Evolutionary conservation across 2,329 filamentous ascomycete species (phyloP).

Genomic region (Neurospora sp.): DNA sequence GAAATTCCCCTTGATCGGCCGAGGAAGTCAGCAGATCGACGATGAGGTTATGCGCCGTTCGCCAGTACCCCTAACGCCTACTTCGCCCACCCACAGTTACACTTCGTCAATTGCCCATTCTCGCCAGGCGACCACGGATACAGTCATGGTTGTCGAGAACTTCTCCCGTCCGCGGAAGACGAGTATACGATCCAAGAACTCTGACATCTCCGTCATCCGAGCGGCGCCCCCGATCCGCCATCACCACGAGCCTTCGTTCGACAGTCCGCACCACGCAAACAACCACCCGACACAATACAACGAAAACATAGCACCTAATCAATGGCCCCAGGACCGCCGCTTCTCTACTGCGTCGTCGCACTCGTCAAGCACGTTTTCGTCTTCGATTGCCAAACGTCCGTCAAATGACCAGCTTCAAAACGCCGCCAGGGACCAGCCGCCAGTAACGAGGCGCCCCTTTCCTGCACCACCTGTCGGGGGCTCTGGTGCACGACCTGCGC

Average conservation of each 20-base stretch:
- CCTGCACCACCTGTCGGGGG: neutral
- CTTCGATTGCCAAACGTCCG: conserved; percentile 31
- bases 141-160: conserved; percentile 36
- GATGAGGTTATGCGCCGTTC: conserved; percentile 10
- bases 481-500: conserved; percentile 1
- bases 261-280: neutral
- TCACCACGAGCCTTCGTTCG: conserved; percentile 15
- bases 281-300: conserved; percentile 1
- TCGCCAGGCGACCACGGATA: conserved; percentile 21
- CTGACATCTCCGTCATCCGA: neutral
- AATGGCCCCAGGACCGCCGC: conserved; percentile 32
- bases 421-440: conserved; percentile 6
- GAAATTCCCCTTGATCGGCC: conserved; percentile 12
- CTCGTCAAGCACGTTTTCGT: conserved; percentile 33
- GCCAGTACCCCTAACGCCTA: conserved; percentile 14
- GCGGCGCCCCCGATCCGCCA: conserved; percentile 12
- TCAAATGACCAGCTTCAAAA: conserved; percentile 28
- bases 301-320: conserved; percentile 10
- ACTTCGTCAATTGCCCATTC: conserved; percentile 17
- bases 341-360: conserved; percentile 38
- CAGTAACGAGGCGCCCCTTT: conserved; percentile 1
- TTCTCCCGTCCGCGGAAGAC: conserved; percentile 50
- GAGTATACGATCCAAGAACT: conserved; percentile 24
- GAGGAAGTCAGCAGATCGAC: conserved; percentile 2
- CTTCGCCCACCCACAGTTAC: conserved; percentile 9